These are phyloP conservation scores for Suillus cothurnatus DNA, from an alignment of 768 basidiomycete genomes.

Conservation along the genomic window DNA sequence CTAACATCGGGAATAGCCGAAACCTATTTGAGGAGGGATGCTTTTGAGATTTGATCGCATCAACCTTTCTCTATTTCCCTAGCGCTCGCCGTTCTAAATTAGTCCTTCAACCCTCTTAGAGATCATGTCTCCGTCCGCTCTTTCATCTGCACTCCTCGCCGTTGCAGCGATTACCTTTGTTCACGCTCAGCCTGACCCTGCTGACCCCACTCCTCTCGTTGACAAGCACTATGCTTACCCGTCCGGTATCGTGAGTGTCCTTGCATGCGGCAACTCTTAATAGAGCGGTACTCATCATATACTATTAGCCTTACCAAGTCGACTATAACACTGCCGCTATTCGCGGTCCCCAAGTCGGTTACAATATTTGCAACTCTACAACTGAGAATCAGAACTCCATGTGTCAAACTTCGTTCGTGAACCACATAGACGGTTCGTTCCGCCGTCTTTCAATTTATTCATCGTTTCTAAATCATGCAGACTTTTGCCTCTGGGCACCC, in stretches of 20 bases:
- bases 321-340: slow-evolving; percentile 39
- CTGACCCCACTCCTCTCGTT: slow-evolving; percentile 48
- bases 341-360: slow-evolving; percentile 64
- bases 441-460: neutral
- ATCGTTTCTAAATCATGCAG: slow-evolving; percentile 43
- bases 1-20: slow-evolving; percentile 18
- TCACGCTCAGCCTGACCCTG: slow-evolving; percentile 38
- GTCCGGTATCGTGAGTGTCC: slow-evolving; percentile 41
- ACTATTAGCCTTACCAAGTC: slow-evolving; percentile 50
- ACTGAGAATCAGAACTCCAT: slow-evolving; percentile 61
- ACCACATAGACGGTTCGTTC: slow-evolving; percentile 49
- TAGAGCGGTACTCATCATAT: neutral
- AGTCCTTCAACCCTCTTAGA: slow-evolving; percentile 9
- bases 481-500: slow-evolving; percentile 73
- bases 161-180: slow-evolving; percentile 34
- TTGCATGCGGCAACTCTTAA: neutral
- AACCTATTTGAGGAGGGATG: slow-evolving; percentile 20
- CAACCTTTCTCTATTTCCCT: neutral
- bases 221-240: slow-evolving; percentile 49
- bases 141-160: slow-evolving; percentile 44
- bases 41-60: neutral
- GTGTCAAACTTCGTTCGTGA: slow-evolving; percentile 73
- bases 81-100: slow-evolving; percentile 2
- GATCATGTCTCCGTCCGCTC: slow-evolving; percentile 44
- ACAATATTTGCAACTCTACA: slow-evolving; percentile 68